phyloP scores from a whole-genome alignment of 2,329 filamentous ascomycete species.

The Aspergillus sp. region DNA sequence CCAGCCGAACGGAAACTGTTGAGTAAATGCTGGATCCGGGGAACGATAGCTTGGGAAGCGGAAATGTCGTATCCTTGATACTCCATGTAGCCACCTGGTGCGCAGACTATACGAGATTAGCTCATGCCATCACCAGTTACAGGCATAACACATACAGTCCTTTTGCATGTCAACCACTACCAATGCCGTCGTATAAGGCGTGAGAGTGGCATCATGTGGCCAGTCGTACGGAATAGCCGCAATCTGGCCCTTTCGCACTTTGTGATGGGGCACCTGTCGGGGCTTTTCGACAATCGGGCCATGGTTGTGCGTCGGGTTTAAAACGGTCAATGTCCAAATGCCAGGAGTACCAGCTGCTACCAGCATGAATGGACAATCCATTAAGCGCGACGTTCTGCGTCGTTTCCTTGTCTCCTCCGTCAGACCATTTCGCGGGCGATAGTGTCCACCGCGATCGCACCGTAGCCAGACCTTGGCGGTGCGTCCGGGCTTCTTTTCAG shows the following conservation, averaged over 20 bases:
- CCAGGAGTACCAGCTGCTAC: constrained; percentile 38
- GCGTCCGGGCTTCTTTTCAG: constrained; percentile 39
- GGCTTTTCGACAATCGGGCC: constrained; percentile 37
- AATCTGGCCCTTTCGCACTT: constrained; percentile 39
- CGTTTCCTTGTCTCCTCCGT: constrained; percentile 41
- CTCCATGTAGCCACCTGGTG: constrained; percentile 39
- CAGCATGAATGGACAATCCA: constrained; percentile 41
- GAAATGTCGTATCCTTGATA: constrained; percentile 41
- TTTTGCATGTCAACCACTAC: constrained; percentile 45
- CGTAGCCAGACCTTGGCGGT: constrained; percentile 41
- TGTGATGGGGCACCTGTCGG: constrained; percentile 35
- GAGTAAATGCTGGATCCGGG: constrained; percentile 34
- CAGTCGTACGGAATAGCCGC: constrained; percentile 39
- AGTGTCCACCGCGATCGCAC: constrained; percentile 40
- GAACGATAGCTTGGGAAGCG: constrained; percentile 33
- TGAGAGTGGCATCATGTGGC: constrained; percentile 41
- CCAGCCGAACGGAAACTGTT: constrained; percentile 32
- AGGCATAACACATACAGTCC: constrained; percentile 34
- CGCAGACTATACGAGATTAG: constrained; percentile 29
- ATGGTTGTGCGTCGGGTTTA: constrained; percentile 39
- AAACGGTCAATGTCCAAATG: constrained; percentile 38
- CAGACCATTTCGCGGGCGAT: constrained; percentile 39
- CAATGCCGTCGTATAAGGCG: constrained; percentile 40
- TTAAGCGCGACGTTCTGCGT: constrained; percentile 36
- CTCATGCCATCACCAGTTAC: no score